These are phyloP conservation scores for Suhomyces coccinellae DNA, from an alignment of 1,139 yeast species.

Conservation along the genomic window DNA sequence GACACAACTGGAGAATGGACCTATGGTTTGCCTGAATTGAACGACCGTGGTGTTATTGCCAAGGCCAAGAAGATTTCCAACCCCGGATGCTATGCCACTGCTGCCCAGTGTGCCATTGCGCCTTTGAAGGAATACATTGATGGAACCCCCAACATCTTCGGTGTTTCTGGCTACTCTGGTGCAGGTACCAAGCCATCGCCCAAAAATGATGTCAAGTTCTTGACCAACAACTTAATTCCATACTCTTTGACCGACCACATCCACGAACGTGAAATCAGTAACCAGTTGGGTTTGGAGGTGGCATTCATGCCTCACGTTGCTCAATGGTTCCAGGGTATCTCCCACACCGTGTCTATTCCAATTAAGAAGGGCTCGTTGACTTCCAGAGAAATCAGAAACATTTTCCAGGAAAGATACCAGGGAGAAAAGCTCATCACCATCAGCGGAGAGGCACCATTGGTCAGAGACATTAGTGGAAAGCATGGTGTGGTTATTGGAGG, in stretches of 20 bases:
- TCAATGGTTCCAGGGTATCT: conserved; percentile 98
- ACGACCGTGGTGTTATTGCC: conserved; percentile 63
- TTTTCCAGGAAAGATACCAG: conserved; percentile 85
- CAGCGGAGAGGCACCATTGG: conserved; percentile 89
- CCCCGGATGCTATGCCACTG: conserved; percentile 99
- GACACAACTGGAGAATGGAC: conserved; percentile 86
- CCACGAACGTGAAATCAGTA: conserved; percentile 89
- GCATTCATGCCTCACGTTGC: conserved; percentile 98
- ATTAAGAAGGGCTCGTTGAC: conserved; percentile 68
- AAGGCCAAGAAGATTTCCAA: conserved; percentile 84
- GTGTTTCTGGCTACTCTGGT: conserved; percentile 97
- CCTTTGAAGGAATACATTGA: conserved; percentile 67
- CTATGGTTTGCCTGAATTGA: conserved; percentile 88
- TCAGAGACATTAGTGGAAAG: conserved; percentile 86
- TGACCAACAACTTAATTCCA: conserved; percentile 85
- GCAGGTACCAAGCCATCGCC: conserved; percentile 99
- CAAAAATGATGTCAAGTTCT: conserved; percentile 76
- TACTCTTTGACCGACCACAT: conserved; percentile 95
- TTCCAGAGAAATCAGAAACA: conserved; percentile 76
- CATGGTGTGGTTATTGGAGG: conserved; percentile 96
- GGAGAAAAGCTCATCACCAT: conserved; percentile 85
- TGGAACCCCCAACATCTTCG: conserved; percentile 83
- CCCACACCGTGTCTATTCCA: conserved; percentile 90
- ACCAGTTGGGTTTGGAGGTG: conserved; percentile 72
- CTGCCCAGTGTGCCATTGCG: conserved; percentile 89